Evolutionary conservation across 2,329 filamentous ascomycete species (phyloP), one percentile per base, ranked within the genome.

Genomic region (Fusarium tjaetaba): DNA sequence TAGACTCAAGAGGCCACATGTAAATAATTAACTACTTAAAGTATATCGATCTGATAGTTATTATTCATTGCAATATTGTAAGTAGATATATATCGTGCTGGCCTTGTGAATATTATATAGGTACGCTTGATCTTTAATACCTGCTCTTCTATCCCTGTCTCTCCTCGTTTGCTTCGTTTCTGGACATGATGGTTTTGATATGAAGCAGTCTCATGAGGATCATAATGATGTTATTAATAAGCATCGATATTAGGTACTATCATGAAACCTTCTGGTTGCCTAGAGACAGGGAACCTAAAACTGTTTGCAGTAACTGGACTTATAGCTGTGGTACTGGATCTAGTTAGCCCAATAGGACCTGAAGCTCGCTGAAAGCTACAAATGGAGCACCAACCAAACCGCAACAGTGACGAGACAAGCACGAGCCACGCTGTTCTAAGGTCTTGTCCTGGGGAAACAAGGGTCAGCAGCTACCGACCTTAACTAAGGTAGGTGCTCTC

Each of bases 381-480:
- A 30, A 20, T 20, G 43, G 18, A 30, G 53, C 26, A 28, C 57
- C 62, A 62, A 73, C 64, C 64, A 69, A n/a, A 41, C 42, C 64
- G 46, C 39, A 52, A 72, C 38, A 73, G 45, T 59, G 64, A 68
- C 69, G 70, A 49, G 48, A 55, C 36, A 68, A 61, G 72, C 72
- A 75, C 72, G 55, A 74, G 72, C 72, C 72, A 74, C 59, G 71
- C 63, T 74, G 63, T 68, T 63, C 48, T 59, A 64, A 34, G 26
- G 42, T 39, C 30, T 41, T 42, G 41, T 39, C 39, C 30, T 49
- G 15, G 55, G 55, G 55, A 48, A 58, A 34, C 32, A 70, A 70
- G 70, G 65, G 70, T 73, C 38, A 70, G 61, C 45, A 73, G 48
- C 48, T 61, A 58, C 38, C 43, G 4, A 22, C 43, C 43, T n/a